These are phyloP conservation scores for Arxiozyma telluris DNA, from an alignment of 1,139 yeast genomes.

Conservation along the genomic window DNA sequence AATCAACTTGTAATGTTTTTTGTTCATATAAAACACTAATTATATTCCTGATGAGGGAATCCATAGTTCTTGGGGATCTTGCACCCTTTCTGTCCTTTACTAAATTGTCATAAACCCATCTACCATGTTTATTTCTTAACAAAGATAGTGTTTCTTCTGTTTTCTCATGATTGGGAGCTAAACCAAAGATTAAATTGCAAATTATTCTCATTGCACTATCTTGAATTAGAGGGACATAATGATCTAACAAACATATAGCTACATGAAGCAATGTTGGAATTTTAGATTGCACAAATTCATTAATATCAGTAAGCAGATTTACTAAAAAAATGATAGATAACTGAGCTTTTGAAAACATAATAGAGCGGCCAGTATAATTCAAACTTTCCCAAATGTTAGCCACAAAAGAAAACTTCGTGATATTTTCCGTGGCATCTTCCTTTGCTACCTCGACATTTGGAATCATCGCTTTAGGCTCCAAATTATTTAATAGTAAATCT, in stretches of 20 bases:
- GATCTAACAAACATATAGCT: constrained; percentile 74
- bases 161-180: constrained; percentile 48
- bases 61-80: constrained; percentile 83
- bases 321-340: constrained; percentile 76
- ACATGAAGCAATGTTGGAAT: constrained; percentile 79
- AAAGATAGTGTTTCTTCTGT: constrained; percentile 45
- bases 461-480: constrained; percentile 82
- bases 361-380: constrained; percentile 54
- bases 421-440: constrained; percentile 22
- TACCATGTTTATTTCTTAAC: constrained; percentile 41
- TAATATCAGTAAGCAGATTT: constrained; percentile 59
- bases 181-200: constrained; percentile 60
- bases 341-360: constrained; percentile 82
- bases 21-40: constrained; percentile 47
- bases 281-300: constrained; percentile 46
- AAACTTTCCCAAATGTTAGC: constrained; percentile 59
- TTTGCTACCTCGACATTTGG: constrained; percentile 46
- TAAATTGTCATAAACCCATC: constrained; percentile 87
- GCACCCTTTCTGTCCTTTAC: constrained; percentile 72
- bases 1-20: constrained; percentile 58
- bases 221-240: constrained; percentile 72
- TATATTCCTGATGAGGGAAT: constrained; percentile 57
- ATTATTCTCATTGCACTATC: constrained; percentile 75
- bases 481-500: constrained; percentile 55
- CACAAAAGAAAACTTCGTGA: constrained; percentile 53